Conservation (phyloP, 1,284 basidiomycete species). For the Heterobasidion parviporum region DNA sequence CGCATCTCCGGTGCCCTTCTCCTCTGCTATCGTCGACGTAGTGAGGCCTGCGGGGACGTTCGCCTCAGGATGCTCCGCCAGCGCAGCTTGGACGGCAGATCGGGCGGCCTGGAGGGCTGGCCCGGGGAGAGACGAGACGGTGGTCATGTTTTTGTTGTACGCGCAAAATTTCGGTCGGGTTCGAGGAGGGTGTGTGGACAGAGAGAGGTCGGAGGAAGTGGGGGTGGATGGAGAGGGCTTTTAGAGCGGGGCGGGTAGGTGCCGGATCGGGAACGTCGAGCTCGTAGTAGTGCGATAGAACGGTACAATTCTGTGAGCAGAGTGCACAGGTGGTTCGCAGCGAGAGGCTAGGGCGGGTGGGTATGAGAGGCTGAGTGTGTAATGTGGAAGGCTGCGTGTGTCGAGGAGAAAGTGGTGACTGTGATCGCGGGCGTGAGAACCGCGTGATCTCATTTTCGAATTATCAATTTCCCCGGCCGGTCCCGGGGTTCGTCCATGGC, state of each 20-base stretch:
- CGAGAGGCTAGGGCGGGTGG: too few relatives aligned
- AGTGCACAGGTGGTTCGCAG: too few relatives aligned
- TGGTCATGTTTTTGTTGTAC: constrained; percentile 15
- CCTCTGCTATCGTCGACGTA: constrained; percentile 14
- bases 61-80: constrained; percentile 38
- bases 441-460: not conserved
- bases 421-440: not conserved
- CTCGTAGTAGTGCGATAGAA: too few relatives aligned
- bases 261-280: too few relatives aligned
- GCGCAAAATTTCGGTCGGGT: not conserved
- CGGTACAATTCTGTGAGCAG: too few relatives aligned
- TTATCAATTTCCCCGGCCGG: not conserved
- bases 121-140: constrained; percentile 40
- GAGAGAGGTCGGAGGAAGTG: too few relatives aligned
- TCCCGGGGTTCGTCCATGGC: not conserved
- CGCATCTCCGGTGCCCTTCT: constrained; percentile 23
- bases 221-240: too few relatives aligned
- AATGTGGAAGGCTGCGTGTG: not conserved
- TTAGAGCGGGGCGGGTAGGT: too few relatives aligned
- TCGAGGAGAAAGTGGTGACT: not conserved
- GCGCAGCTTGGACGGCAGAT: constrained; percentile 62
- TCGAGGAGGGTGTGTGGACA: too few relatives aligned
- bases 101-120: constrained; percentile 65
- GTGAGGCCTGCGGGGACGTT: not conserved
- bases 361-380: not conserved